phyloP scores from a whole-genome alignment of 768 basidiomycete genomes.

The Mycena rebaudengoi region DNA sequence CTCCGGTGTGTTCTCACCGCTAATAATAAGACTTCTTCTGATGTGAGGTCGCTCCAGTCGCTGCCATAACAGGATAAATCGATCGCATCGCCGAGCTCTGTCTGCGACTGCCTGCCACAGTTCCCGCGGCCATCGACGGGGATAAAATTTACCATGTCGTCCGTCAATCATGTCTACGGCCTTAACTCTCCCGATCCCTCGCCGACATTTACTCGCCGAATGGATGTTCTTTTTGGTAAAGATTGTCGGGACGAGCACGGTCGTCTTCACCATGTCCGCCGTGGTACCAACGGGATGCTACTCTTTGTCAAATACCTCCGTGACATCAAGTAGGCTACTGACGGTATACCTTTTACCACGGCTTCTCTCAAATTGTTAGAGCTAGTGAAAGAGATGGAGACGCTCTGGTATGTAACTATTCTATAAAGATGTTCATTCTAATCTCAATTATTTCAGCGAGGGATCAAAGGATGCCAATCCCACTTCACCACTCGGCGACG shows the following conservation, averaged over 20 bases:
- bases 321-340: not conserved
- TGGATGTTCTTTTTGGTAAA: slow-evolving; percentile 14
- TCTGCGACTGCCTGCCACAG: too few relatives aligned
- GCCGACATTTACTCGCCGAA: slow-evolving; percentile 2
- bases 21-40: too few relatives aligned
- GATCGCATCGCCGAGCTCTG: too few relatives aligned
- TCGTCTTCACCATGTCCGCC: not conserved
- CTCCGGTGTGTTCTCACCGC: too few relatives aligned
- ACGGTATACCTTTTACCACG: not conserved
- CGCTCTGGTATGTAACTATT: not conserved
- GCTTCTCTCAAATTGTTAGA: not conserved
- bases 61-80: too few relatives aligned
- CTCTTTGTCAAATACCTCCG: slow-evolving; percentile 4
- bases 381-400: not conserved
- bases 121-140: too few relatives aligned
- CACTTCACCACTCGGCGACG: too few relatives aligned
- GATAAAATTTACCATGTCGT: too few relatives aligned
- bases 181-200: too few relatives aligned
- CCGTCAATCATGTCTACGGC: too few relatives aligned
- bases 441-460: not conserved
- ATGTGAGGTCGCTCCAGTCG: too few relatives aligned
- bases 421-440: not conserved
- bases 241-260: slow-evolving; percentile 5
- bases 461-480: not conserved
- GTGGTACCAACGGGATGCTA: slow-evolving; percentile 2